Evolutionary conservation across 495 filamentous ascomycete species (phyloP), one percentile per base, ranked within the genome.

Genomic region (Talaromyces ruber): DNA sequence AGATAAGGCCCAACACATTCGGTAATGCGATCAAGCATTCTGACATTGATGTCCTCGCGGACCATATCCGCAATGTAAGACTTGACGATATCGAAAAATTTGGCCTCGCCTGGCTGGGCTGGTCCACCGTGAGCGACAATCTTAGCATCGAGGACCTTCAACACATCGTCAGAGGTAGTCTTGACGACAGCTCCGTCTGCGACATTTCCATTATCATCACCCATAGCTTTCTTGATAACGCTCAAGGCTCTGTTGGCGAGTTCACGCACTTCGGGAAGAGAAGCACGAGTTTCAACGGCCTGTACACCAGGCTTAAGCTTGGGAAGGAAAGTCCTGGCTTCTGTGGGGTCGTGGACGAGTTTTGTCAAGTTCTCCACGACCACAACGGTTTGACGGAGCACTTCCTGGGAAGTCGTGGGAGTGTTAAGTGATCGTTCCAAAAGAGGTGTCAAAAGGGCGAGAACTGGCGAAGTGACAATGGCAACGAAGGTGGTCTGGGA

Each of bases 311-410:
- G 94, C 71, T 90, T 90, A 47, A 99, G 86, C 73, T 96, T 97
- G 52, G 94, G 94, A 67, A 99, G 79, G 82, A 99, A 99, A 64
- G 92, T 90, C 50, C 95, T 84, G 21, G 94, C 94, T 77, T 99
- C 94, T 32, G 97, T 84, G 6, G 94, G 94, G 70, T 99, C 95
- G 74, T 99, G 94, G 26, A 99, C 94, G 28, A 99, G 83, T 80
- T 97, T 99, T 54, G 94, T 99, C 77, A 99, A 75, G 74, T 99
- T 99, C 78, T 99, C 94, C 29, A 95, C 91, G n/a, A 99, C 96
- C 18, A 98, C 90, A 22, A 95, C 92, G 4, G 93, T 96, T 71
- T 97, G 95, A 34, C 94, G 88, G 32, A 98, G 80, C 3, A 97
- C 94, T 76, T 98, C 94, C 74, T 98, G 94, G 14, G 89, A 84